Evolutionary conservation across 352 stramenopile genomes (phyloP), one percentile per base, ranked within the genome.

Genomic region (Blastocystis sp.): DNA sequence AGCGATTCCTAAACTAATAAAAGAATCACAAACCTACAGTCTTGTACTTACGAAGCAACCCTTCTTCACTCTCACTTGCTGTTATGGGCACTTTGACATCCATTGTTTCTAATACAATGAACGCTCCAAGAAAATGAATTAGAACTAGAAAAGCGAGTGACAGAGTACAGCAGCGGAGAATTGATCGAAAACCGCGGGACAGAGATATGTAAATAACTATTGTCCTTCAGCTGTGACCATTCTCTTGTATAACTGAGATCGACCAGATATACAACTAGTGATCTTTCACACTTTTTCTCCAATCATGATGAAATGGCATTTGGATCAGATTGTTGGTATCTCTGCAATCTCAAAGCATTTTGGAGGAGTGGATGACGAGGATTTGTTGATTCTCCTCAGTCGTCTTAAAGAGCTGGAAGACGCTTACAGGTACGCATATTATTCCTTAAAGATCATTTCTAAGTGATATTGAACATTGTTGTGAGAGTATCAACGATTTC

Each of bases 401-500:
- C 73, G 73, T 11, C 33, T 84, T 4, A 51, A 84, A 17, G 51
- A 27, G 22, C 73, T 84, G 22, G 73, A 66, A 22, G 73, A 84
- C 11, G 73, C 73, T 1, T 84, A 84, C 51, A 44, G 13, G 73
- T 84, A 40, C 1, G 15, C 22, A 15, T 68, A n/a, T 48, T n/a
- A 9, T 27, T 11, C 2, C 0, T 33, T 42, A 22, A 11, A 1
- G 19, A 0, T 51, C 9, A 0, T 69, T 48, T 54, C 0, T 1
- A 68, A 84, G 73, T 69, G 53, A 84, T 64, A 84, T 84, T 44
- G 73, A 84, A 40, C 48, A 69, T 54, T 62, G 48, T 66, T 84
- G 53, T 22, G 53, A 68, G 7, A 27, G n/a, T 68, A 51, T 84
- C 27, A 30, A 27, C 22, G 73, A 84, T 37, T 84, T 84, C 33